Base-by-base conservation (phyloP, 1,284 basidiomycete species). In the Porodaedalea pini region DNA sequence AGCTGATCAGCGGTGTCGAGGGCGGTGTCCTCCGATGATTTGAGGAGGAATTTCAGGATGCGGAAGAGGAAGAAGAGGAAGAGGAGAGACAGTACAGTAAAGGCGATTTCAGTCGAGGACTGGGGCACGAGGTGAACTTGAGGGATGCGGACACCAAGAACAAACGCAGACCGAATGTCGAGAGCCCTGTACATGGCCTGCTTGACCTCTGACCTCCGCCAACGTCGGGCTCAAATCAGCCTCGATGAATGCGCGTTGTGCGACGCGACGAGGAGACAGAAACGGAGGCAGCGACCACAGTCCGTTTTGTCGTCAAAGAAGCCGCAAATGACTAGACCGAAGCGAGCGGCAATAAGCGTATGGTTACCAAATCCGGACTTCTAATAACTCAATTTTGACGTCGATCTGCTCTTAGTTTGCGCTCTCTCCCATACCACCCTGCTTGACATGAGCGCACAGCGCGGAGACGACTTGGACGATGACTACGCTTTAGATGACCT, bases 391-490 rank as follows among this genome's bases (percentile, higher is more conserved):
- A 8, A 29, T 34, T 55, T 29, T 39, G n/a, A 39, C 4, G 10
- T 36, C 32, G 6, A 23, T 40, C 39, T 25, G 34, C n/a, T 6
- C 17, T 6, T n/a, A 15, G 21, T 27, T 21, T 36, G 19, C 21
- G n/a, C 39, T 40, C 21, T 27, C 13, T 23, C 10, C n/a, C 23
- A 13, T n/a, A 23, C 19, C 34, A 10, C 36, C 34, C 29, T 27
- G 8, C n/a, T 44, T 17, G 31, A 21, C 25, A 56, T 56, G 55
- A 40, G 23, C 27, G 21, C 55, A 21, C 51, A 44, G 13, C 44
- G 74, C 55, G 87, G 86, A 43, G 91, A 93, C 75, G 88, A 88
- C 72, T 77, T 92, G 17, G 86, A 87, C 43, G 90, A 92, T 66
- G 88, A 92, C 65, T 90, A 88, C 67, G 74, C 88, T 40, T 78